phyloP scores from a whole-genome alignment of 768 basidiomycete genomes.

The Russula foetens region DNA sequence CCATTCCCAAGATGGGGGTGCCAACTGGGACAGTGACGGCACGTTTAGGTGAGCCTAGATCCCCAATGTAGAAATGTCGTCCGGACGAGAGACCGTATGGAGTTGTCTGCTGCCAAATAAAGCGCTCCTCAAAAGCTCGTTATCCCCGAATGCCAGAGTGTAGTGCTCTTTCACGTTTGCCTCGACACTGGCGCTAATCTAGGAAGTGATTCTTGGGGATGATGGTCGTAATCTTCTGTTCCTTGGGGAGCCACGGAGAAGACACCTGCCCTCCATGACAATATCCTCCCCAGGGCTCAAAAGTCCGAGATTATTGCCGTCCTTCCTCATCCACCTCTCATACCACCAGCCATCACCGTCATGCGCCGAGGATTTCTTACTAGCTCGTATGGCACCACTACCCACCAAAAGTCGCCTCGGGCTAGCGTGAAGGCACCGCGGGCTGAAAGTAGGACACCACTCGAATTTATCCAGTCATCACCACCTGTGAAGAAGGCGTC shows the following conservation, averaged over 20 bases:
- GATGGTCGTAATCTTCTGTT: background rate
- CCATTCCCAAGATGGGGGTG: background rate
- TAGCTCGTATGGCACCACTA: background rate
- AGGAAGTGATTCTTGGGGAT: background rate
- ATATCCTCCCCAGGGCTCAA: background rate
- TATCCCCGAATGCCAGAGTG: no score
- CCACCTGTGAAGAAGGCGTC: background rate
- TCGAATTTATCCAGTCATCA: background rate
- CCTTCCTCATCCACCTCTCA: background rate
- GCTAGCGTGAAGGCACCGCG: background rate
- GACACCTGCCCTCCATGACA: background rate
- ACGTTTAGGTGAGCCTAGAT: background rate
- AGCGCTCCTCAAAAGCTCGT: background rate
- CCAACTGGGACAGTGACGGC: no score
- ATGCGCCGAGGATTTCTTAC: constrained; percentile 10
- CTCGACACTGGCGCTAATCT: background rate
- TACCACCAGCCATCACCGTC: background rate
- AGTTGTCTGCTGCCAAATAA: background rate
- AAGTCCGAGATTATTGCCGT: constrained; percentile 1
- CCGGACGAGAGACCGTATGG: background rate
- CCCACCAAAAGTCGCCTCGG: background rate
- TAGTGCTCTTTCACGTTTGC: background rate
- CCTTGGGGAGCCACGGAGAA: background rate
- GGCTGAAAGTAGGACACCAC: background rate
- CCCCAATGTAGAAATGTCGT: background rate